Evolutionary conservation across 2,329 filamentous ascomycete species (phyloP).

Genomic region (Aschersonia sp.): DNA sequence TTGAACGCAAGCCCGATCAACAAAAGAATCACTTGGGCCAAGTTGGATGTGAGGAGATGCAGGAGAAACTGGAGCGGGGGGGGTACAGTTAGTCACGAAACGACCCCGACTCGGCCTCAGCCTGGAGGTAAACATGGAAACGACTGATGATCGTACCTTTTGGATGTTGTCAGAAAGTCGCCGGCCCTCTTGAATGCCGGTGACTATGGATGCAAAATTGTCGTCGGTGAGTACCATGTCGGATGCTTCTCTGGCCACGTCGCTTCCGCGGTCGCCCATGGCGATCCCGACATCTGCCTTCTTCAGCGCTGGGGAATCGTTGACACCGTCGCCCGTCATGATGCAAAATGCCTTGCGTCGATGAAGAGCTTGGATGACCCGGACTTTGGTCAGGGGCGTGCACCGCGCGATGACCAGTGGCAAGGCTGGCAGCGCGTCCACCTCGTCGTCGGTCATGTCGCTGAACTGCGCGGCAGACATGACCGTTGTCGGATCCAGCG

Average conservation of each 20-base stretch:
- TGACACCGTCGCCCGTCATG: constrained; percentile 66
- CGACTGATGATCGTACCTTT: constrained; percentile 31
- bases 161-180: constrained; percentile 61
- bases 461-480: constrained; percentile 53
- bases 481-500: constrained; percentile 27
- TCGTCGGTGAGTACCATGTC: constrained; percentile 84
- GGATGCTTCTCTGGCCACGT: constrained; percentile 67
- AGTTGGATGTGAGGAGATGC: constrained; percentile 54
- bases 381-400: constrained; percentile 57
- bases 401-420: constrained; percentile 58
- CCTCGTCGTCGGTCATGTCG: constrained; percentile 42
- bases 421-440: constrained; percentile 45
- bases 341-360: constrained; percentile 53
- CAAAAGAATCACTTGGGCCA: constrained; percentile 55
- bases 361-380: constrained; percentile 62
- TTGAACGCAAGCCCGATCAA: constrained; percentile 58
- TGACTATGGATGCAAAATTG: constrained; percentile 71
- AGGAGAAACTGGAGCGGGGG: constrained; percentile 35
- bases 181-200: constrained; percentile 57
- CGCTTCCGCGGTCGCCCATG: constrained; percentile 57
- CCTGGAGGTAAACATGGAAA: no score
- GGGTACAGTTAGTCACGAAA: no score
- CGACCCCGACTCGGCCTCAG: no score
- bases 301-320: constrained; percentile 60
- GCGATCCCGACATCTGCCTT: constrained; percentile 63